phyloP scores from a whole-genome alignment of 2,329 filamentous ascomycete genomes.

The Epicoccum nigrum region DNA sequence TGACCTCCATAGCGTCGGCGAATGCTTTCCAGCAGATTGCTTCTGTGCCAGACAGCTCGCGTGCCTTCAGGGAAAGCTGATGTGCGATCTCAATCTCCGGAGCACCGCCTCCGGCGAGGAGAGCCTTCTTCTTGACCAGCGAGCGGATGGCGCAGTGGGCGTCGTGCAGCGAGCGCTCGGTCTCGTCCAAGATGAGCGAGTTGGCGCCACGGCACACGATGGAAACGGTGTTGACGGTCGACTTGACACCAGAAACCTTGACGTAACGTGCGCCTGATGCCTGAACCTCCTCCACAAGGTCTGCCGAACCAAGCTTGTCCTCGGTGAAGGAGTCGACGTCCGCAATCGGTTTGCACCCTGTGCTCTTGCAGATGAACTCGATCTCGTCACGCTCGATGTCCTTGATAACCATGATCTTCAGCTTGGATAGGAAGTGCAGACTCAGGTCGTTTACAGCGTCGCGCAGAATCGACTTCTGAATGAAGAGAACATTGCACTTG shows the following conservation, averaged over 20 bases:
- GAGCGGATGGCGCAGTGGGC: slow-evolving; percentile 97
- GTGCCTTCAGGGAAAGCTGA: slow-evolving; percentile 79
- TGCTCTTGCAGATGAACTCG: slow-evolving; percentile 99
- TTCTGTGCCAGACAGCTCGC: slow-evolving; percentile 86
- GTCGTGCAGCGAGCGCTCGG: slow-evolving; percentile 94
- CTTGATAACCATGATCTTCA: slow-evolving; percentile 94
- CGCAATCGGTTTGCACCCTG: slow-evolving; percentile 97
- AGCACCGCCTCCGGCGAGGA: slow-evolving; percentile 95
- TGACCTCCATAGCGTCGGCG: slow-evolving; percentile 94
- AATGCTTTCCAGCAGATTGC: slow-evolving; percentile 99
- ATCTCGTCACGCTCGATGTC: slow-evolving; percentile 99
- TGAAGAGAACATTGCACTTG: slow-evolving; percentile 97
- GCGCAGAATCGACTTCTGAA: slow-evolving; percentile 97
- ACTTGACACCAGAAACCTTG: slow-evolving; percentile 91
- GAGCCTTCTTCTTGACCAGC: slow-evolving; percentile 98
- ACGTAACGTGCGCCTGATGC: slow-evolving; percentile 88
- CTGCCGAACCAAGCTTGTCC: slow-evolving; percentile 93
- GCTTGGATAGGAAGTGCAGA: slow-evolving; percentile 95
- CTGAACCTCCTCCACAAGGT: slow-evolving; percentile 91
- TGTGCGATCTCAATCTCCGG: slow-evolving; percentile 96
- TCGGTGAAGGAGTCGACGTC: slow-evolving; percentile 98
- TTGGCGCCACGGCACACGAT: slow-evolving; percentile 96
- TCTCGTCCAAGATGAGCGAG: slow-evolving; percentile 91
- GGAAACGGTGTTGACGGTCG: slow-evolving; percentile 83
- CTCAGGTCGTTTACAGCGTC: slow-evolving; percentile 98